Base-by-base conservation (phyloP, 257 asterid species). In the Verbascum thapsus region DNA sequence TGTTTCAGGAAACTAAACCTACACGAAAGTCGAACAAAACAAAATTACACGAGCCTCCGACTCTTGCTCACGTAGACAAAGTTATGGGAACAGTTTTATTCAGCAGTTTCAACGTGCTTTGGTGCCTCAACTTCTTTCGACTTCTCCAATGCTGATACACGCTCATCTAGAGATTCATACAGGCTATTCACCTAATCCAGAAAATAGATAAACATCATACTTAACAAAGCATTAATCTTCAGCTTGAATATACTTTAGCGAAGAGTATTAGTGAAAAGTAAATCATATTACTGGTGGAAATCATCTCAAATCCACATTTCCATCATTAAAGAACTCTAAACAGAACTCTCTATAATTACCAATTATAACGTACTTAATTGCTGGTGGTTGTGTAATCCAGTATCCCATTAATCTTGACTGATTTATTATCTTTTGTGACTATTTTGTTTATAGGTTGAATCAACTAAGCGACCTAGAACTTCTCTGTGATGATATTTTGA, bases 71-170 rank as follows among this genome's bases (percentile, higher is more conserved):
- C 71, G 50, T 15, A 71, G 48, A 52, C 18, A 32, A 58, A 34
- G 37, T 30, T 37, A 66, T 19, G 19, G 49, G 67, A 43, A 44
- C 23, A 43, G 17, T 63, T 60, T 72, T 85, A 83, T 47, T 85
- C 83, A n/a, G 87, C 60, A 66, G 85, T 72, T 67, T 86, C 88
- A 59, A 47, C 81, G n/a, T 61, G 77, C 81, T 84, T 82, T 8
- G 89, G 71, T 18, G 75, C 80, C 70, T 86, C 86, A 2, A 42
- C 87, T 63, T 80, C 77, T 69, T 83, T 83, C 75, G 75, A 60
- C 78, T 83, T 80, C 77, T 90, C 97, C 77, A 90, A 44, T 56
- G 80, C 68, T 11, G 83, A 83, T 68, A 85, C 68, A 53, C 91
- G 87, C 48, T 79, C 82, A 22, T 90, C 95, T 72, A 90, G 78